Percentiles rank a stretch among this genome's conserved stretches.
phyloP scores from a whole-genome alignment of 2,329 filamentous ascomycete species.

The Dryadomyces quercus-mongolicae region DNA sequence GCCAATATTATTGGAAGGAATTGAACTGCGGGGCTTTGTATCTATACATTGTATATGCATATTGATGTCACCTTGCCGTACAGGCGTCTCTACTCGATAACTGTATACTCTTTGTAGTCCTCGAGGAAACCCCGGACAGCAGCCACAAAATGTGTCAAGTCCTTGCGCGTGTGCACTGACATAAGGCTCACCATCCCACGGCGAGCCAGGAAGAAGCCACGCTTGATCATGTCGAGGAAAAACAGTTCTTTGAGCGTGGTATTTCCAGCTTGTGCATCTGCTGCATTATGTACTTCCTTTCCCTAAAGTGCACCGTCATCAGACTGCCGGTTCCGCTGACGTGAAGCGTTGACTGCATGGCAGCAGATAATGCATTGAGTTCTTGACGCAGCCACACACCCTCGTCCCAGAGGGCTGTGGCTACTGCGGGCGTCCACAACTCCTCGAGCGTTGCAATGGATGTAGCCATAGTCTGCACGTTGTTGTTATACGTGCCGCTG shows the following conservation, averaged over 20 bases:
- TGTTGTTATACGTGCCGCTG: constrained; percentile 52
- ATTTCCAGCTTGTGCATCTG: constrained; percentile 3
- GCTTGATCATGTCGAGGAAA: constrained; percentile 12
- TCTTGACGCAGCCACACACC: constrained; percentile 21
- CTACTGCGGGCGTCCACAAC: constrained; percentile 21
- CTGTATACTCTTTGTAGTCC: background rate
- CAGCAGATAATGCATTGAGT: constrained; percentile 16
- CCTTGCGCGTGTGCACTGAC: constrained; percentile 9
- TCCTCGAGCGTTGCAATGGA: constrained; percentile 28
- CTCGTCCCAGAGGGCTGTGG: constrained; percentile 16
- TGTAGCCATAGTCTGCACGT: constrained; percentile 43
- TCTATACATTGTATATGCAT: too few relatives aligned
- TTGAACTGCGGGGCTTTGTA: too few relatives aligned
- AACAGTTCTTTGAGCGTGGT: constrained; percentile 10
- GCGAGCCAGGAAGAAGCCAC: constrained; percentile 9
- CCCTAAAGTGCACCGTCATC: constrained; percentile 22
- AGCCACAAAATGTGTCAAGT: constrained; percentile 9
- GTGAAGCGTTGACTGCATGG: background rate
- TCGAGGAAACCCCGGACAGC: constrained; percentile 2
- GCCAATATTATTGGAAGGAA: too few relatives aligned
- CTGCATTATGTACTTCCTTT: background rate
- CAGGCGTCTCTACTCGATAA: too few relatives aligned
- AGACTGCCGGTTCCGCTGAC: constrained; percentile 25
- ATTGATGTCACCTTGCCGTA: too few relatives aligned
- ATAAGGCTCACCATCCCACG: constrained; percentile 10